Base-by-base conservation (phyloP, 805 yeast species). In the Scheffersomyces coipomensis region DNA sequence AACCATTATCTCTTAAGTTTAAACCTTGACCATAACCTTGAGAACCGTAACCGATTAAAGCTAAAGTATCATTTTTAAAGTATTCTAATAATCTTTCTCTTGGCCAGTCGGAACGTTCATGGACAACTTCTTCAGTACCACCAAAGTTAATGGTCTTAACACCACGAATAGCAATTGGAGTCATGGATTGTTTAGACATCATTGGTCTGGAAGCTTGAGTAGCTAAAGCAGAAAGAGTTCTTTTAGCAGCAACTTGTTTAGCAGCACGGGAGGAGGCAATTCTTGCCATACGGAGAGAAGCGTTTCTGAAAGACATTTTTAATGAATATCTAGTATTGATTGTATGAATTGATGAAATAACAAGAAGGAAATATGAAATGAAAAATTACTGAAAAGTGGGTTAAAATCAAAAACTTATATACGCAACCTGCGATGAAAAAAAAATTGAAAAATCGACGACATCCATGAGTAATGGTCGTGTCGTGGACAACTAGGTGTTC, bases 11-110 rank as follows among this genome's bases (percentile, higher is more conserved):
- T 78, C 99, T 88, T 78, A 95, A 77, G 89, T 93, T 93, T 60
- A 93, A 83, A 75, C 97, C 98, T 79, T 93, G 99, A 68, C 99
- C 99, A 81, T 93, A 91, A 80, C 99, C 99, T 78, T 93, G 99
- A 54, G 99, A 91, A 67, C 99, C 99, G 83, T 93, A 93, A 74
- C 99, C 99, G 57, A 93, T 90, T 64, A 93, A 75, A 55, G 99
- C 98, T 64, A 93, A 77, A 47, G 99, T 93, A 71, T 93, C 98
- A 73, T 90, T 77, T 82, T 93, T 91, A 89, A 93, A 93, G 81
- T 90, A 93, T 62, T 88, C 90, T 50, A 84, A 79, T 62, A 93
- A 79, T 79, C 87, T 91, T 76, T 91, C 98, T 70, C 85, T 80
- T 74, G 99, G 99, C 99, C 99, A 93, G 86, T 93, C 99, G 60